Evolutionary conservation across 768 basidiomycete species (phyloP), one percentile per base, ranked within the genome.

Genomic region (Suillus ampliporus): DNA sequence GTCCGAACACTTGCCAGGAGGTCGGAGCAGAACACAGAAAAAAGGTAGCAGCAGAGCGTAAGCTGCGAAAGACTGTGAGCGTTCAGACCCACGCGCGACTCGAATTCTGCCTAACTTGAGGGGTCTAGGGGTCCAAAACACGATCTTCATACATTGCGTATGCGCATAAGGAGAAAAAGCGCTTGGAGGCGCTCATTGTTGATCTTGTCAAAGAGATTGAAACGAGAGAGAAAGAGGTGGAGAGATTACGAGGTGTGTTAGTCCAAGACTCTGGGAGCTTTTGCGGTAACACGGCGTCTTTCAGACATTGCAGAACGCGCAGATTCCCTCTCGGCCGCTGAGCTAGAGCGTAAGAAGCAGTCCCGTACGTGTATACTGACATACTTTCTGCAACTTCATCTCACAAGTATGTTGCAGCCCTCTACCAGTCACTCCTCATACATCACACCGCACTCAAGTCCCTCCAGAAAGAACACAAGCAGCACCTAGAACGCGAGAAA

Each of bases 81-180:
- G 19, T 37, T 65, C 52, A 65, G 14, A 28, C 11, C 11, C 14
- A 13, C 28, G 17, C n/a, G 8, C 19, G 14, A 38, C 38, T 38
- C 19, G 17, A 23, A 26, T 58, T 10, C 6, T 21, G 5, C 48
- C 23, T 63, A 26, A 65, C 44, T 60, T 15, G 56, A 19, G 11
- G 50, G 3, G 26, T 61, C 15, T 65, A 97, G 92, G 97, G 96
- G 38, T 83, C 93, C 13, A 97, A 98, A 81, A 92, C 98, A 65
- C 90, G 97, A 51, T 83, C 89, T 14, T 86, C 90, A 0, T 99
- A 98, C 71, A 90, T 97, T 67, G 80, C 87, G 7, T 94, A 88
- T 68, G 97, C 96, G 1, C 84, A 89, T 64, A 93, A 91, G 77
- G 97, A 99, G 83, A 92, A 92, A 84, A 87, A 83, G 64, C 89